Conservation (phyloP, 495 filamentous ascomycete genomes). For the Talaromyces wortmannii region DNA sequence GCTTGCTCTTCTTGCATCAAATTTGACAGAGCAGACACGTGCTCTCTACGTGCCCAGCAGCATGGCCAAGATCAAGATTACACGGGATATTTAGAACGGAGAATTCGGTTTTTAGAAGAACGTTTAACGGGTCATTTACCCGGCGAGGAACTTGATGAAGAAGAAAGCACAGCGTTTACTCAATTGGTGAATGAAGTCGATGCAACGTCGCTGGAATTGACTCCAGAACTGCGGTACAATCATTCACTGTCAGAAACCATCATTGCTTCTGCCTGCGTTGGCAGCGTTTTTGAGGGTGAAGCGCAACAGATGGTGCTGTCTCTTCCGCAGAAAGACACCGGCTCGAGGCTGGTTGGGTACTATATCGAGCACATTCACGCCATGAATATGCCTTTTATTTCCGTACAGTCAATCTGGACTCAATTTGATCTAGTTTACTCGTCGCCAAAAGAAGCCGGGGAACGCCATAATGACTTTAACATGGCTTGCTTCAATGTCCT, state of each 20-base stretch:
- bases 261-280: no score
- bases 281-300: no score
- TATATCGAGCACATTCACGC: background rate
- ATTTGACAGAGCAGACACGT: background rate
- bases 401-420: background rate
- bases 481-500: background rate
- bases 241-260: no score
- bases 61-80: background rate
- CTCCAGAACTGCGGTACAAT: no score
- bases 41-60: background rate
- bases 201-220: background rate
- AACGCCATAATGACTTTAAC: no score
- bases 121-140: background rate
- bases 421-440: background rate
- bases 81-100: background rate
- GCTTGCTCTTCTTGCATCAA: background rate
- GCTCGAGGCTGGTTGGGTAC: background rate
- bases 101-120: background rate
- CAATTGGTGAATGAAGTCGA: background rate
- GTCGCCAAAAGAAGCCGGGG: background rate
- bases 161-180: background rate
- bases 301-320: no score
- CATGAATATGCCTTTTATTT: background rate
- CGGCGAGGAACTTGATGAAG: background rate
- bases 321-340: background rate